Evolutionary conservation across 768 basidiomycete species (phyloP).

Genomic region (Suillus variegatus): DNA sequence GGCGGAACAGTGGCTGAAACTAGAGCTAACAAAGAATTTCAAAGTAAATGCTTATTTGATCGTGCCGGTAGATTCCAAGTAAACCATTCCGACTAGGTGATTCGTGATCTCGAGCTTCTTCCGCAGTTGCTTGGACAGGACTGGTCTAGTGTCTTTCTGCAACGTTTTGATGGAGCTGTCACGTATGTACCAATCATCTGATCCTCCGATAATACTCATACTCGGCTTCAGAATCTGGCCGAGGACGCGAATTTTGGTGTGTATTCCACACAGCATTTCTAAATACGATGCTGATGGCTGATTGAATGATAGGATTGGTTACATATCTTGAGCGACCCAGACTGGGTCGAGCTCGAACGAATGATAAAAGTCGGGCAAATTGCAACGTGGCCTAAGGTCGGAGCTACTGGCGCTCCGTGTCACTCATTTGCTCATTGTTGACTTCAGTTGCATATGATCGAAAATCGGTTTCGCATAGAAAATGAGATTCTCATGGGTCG

Average conservation of each 20-base stretch:
- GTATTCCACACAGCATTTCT: slow-evolving; percentile 20
- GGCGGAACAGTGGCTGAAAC: slow-evolving; percentile 92
- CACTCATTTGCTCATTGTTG: not conserved
- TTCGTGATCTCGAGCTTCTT: slow-evolving; percentile 92
- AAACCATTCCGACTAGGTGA: slow-evolving; percentile 51
- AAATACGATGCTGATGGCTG: slow-evolving; percentile 6
- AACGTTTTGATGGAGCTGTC: slow-evolving; percentile 86
- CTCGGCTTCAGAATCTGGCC: slow-evolving; percentile 72
- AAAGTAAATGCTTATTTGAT: slow-evolving; percentile 44
- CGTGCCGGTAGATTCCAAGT: not conserved
- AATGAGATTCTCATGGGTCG: slow-evolving; percentile 81
- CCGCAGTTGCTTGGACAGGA: slow-evolving; percentile 93
- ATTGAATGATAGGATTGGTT: slow-evolving; percentile 68
- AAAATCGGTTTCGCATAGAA: slow-evolving; percentile 86
- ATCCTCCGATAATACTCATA: slow-evolving; percentile 22
- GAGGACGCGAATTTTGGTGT: slow-evolving; percentile 72
- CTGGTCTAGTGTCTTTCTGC: slow-evolving; percentile 96
- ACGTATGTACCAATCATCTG: slow-evolving; percentile 57
- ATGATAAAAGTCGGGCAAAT: slow-evolving; percentile 87
- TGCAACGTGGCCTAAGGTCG: slow-evolving; percentile 97
- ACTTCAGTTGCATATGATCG: slow-evolving; percentile 85
- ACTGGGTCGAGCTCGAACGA: slow-evolving; percentile 72
- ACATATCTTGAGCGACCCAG: slow-evolving; percentile 81
- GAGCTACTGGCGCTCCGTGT: slow-evolving; percentile 10
- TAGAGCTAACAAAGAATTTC: slow-evolving; percentile 96